A percentile compares a stretch with the other conserved stretches of the same genome.
phyloP scores from a whole-genome alignment of 169 alveolate genomes.

The Theileria orientalis region DNA sequence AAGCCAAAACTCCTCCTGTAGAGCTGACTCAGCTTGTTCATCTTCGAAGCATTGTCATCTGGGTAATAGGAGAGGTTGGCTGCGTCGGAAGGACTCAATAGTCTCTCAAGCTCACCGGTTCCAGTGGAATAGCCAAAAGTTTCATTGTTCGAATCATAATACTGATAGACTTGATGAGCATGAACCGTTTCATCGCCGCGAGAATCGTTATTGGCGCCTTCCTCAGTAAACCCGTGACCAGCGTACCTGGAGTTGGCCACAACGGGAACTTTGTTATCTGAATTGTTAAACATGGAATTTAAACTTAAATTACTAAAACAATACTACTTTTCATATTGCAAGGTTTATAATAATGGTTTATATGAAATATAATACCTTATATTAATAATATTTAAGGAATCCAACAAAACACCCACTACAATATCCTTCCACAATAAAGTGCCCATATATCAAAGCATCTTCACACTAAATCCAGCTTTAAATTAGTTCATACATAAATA shows the following conservation, averaged over 20 bases:
- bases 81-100: not conserved
- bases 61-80: not conserved
- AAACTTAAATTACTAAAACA: not conserved
- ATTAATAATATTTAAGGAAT: conserved; percentile 3
- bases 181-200: conserved; percentile 1
- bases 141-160: not conserved
- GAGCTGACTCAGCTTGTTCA: not conserved
- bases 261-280: conserved; percentile 13
- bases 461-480: too few species aligned
- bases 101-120: not conserved
- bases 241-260: conserved; percentile 32
- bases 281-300: conserved; percentile 7
- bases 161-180: conserved; percentile 18
- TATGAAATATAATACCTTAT: not conserved
- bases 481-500: too few species aligned
- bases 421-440: not conserved
- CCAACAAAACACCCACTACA: conserved; percentile 31
- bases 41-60: not conserved
- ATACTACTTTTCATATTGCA: not conserved
- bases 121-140: conserved; percentile 19
- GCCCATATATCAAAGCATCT: not conserved
- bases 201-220: conserved; percentile 6
- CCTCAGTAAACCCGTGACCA: conserved; percentile 48
- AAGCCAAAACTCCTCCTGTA: not conserved
- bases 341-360: not conserved